phyloP scores from a whole-genome alignment of 129 eudicot species.

The Gnaphalium uliginosum region DNA sequence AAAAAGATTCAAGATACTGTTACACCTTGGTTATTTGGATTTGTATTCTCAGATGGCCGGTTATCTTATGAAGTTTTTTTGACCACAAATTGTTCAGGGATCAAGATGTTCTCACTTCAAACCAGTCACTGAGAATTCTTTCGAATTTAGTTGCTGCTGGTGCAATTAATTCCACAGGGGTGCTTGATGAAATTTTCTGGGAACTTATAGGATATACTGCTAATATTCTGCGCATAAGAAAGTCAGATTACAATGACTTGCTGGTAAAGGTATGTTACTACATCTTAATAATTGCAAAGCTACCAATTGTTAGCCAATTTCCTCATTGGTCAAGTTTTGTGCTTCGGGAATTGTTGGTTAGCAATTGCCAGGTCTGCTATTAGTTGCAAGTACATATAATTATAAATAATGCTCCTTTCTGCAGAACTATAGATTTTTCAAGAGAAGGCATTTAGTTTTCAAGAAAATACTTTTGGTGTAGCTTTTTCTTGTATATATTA shows the following conservation, averaged over 20 bases:
- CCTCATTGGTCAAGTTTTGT: not conserved
- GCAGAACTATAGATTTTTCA: not conserved
- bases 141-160: slow-evolving; percentile 79
- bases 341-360: not conserved
- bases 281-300: not conserved
- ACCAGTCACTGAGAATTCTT: slow-evolving; percentile 84
- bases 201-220: slow-evolving; percentile 74
- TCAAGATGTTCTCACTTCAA: slow-evolving; percentile 53
- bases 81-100: slow-evolving; percentile 47
- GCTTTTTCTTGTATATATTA: not conserved
- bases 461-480: not conserved
- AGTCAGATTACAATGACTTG: slow-evolving; percentile 52
- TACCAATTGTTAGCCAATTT: not conserved
- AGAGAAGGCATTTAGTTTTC: not conserved
- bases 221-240: slow-evolving; percentile 42
- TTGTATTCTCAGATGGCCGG: slow-evolving; percentile 7
- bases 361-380: not conserved
- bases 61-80: slow-evolving; percentile 41
- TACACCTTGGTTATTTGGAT: slow-evolving; percentile 9
- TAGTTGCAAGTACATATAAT: not conserved
- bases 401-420: not conserved
- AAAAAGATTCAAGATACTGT: not conserved
- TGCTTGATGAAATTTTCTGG: slow-evolving; percentile 66
- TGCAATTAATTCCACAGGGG: slow-evolving; percentile 63
- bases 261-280: slow-evolving; percentile 62